phyloP scores from a whole-genome alignment of 768 basidiomycete genomes.

The Coprinopsis cinerea region DNA sequence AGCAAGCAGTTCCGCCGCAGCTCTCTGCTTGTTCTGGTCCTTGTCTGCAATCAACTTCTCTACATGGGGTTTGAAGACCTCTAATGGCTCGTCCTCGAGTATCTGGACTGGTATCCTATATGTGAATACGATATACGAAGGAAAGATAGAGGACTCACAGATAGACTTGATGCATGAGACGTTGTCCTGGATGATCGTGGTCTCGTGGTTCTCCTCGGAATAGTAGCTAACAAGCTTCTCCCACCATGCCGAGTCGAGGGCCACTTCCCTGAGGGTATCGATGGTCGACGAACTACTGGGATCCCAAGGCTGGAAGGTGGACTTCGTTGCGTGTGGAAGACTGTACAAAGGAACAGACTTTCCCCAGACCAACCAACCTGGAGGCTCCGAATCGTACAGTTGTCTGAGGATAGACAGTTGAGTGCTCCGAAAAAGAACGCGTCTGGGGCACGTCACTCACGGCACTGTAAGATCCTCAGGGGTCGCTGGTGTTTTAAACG shows the following conservation, averaged over 20 bases:
- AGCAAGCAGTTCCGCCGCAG: conserved; percentile 78
- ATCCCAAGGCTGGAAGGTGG: conserved; percentile 60
- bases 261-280: conserved; percentile 42
- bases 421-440: too few species aligned
- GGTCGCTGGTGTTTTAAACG: conserved; percentile 49
- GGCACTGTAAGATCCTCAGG: conserved; percentile 26
- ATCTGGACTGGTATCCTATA: conserved; percentile 53
- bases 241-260: conserved; percentile 54
- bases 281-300: conserved; percentile 43
- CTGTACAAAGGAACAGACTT: conserved; percentile 39
- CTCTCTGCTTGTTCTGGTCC: conserved; percentile 83
- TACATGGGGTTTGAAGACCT: conserved; percentile 52
- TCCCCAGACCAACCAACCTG: conserved; percentile 70
- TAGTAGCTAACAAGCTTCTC: conserved; percentile 61
- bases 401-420: too few species aligned
- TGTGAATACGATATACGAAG: neutral
- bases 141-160: conserved; percentile 36
- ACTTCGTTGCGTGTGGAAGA: conserved; percentile 39
- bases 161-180: conserved; percentile 71
- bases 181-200: conserved; percentile 58
- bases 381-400: conserved; percentile 49
- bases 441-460: too few species aligned
- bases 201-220: conserved; percentile 73
- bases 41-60: conserved; percentile 61
- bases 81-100: conserved; percentile 67